Evolutionary conservation across 225 moss, liverwort and hornwort genomes (phyloP).

Genomic region (Pleurozium schreberi): DNA sequence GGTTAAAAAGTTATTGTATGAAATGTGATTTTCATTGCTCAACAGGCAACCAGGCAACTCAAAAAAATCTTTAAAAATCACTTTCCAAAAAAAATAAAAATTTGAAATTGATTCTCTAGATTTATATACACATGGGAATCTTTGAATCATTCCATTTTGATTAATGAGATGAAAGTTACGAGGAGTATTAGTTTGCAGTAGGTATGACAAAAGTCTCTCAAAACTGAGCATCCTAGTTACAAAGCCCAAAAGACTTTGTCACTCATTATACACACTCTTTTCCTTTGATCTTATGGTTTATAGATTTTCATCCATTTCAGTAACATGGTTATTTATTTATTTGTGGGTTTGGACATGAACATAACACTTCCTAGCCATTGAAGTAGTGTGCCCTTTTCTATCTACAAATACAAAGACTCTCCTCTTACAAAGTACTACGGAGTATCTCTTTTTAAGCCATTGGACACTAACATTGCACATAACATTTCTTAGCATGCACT

Average conservation of each 20-base stretch:
- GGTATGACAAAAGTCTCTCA: too few species aligned
- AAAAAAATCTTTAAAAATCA: too few species aligned
- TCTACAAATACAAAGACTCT: not conserved
- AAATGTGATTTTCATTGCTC: too few species aligned
- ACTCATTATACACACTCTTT: not conserved
- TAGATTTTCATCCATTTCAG: not conserved
- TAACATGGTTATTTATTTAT: not conserved
- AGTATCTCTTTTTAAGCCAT: not conserved
- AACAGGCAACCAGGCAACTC: too few species aligned
- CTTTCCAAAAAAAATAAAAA: too few species aligned
- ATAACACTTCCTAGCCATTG: not conserved
- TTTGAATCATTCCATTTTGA: too few species aligned
- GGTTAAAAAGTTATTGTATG: too few species aligned
- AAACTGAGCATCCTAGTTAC: not conserved
- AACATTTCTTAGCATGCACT: fast-evolving
- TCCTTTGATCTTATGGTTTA: not conserved
- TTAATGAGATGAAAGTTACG: too few species aligned
- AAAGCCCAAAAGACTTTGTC: not conserved
- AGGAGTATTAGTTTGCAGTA: too few species aligned
- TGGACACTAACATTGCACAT: not conserved
- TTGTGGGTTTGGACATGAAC: not conserved
- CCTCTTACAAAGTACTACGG: too few species aligned
- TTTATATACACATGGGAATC: too few species aligned
- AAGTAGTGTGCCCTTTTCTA: not conserved
- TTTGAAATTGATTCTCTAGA: too few species aligned